Conservation (phyloP, 2,329 filamentous ascomycete genomes). For the Fusarium buharicum region DNA sequence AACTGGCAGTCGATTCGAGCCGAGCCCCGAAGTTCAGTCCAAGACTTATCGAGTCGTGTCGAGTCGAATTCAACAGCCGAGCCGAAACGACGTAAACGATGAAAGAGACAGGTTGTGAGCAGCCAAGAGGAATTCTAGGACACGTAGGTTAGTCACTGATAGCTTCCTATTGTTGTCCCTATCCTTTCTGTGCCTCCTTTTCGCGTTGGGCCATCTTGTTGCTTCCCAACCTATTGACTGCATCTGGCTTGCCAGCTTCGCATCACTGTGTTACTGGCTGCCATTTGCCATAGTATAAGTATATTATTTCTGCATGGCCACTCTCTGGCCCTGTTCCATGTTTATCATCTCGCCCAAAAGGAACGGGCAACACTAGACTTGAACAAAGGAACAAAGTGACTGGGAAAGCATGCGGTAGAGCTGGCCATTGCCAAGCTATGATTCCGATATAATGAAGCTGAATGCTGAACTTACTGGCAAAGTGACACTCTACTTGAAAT, state of each 20-base stretch:
- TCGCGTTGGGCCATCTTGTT: slow-evolving; percentile 14
- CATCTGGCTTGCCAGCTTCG: not conserved
- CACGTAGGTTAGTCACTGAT: slow-evolving; percentile 27
- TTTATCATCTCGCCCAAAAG: not conserved
- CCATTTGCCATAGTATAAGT: not conserved
- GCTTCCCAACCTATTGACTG: slow-evolving; percentile 6
- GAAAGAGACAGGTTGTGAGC: slow-evolving; percentile 16
- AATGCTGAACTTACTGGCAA: slow-evolving; percentile 17
- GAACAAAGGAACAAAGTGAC: not conserved
- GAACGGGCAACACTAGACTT: not conserved
- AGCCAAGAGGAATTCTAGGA: slow-evolving; percentile 17
- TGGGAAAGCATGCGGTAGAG: not conserved
- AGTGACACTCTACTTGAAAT: not conserved
- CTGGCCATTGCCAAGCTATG: not conserved
- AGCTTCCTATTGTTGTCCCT: slow-evolving; percentile 4
- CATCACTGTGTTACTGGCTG: not conserved
- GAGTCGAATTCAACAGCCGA: slow-evolving; percentile 10
- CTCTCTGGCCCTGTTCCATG: not conserved
- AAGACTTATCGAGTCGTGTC: slow-evolving; percentile 22
- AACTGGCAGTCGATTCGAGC: slow-evolving; percentile 33
- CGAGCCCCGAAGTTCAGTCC: slow-evolving; percentile 29
- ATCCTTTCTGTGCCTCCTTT: slow-evolving; percentile 9
- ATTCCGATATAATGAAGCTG: not conserved
- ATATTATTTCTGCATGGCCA: not conserved
- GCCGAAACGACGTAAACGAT: slow-evolving; percentile 14